These are phyloP conservation scores for Blastocystis sp. DNA, from an alignment of 352 stramenopile genomes.

Conservation along the genomic window DNA sequence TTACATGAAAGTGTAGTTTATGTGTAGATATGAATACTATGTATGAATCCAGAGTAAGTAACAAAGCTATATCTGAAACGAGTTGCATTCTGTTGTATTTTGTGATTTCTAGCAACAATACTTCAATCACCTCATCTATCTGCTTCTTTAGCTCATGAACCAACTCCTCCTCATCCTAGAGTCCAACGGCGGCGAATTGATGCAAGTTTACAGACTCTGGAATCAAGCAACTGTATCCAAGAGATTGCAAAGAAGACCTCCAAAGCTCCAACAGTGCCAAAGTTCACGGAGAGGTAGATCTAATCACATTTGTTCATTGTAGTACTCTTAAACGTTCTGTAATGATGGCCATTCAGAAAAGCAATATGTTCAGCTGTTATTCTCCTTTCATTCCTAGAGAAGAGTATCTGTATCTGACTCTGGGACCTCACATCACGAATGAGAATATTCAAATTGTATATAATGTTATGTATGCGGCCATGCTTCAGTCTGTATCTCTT, in stretches of 20 bases:
- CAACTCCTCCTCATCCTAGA: not conserved
- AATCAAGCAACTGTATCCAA: slow-evolving; percentile 3
- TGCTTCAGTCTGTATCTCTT: slow-evolving; percentile 42
- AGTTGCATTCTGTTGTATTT: no score
- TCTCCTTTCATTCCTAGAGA: not conserved
- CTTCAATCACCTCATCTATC: not conserved
- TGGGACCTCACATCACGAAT: not conserved
- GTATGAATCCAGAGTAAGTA: not conserved
- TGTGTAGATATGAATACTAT: not conserved
- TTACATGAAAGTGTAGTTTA: not conserved
- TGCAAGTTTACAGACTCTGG: not conserved
- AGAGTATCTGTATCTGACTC: not conserved
- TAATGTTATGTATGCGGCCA: not conserved
- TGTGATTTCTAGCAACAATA: not conserved
- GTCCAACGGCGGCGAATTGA: not conserved
- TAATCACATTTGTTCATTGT: not conserved
- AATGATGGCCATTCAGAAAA: slow-evolving; percentile 19
- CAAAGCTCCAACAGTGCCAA: not conserved
- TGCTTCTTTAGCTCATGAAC: not conserved
- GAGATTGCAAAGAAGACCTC: not conserved
- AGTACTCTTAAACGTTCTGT: slow-evolving; percentile 15
- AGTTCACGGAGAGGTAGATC: not conserved
- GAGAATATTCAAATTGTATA: not conserved
- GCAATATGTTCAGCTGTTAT: not conserved
- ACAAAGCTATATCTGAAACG: no score